Evolutionary conservation across 1,284 basidiomycete species (phyloP).

Genomic region (Ceratobasidium sp.): DNA sequence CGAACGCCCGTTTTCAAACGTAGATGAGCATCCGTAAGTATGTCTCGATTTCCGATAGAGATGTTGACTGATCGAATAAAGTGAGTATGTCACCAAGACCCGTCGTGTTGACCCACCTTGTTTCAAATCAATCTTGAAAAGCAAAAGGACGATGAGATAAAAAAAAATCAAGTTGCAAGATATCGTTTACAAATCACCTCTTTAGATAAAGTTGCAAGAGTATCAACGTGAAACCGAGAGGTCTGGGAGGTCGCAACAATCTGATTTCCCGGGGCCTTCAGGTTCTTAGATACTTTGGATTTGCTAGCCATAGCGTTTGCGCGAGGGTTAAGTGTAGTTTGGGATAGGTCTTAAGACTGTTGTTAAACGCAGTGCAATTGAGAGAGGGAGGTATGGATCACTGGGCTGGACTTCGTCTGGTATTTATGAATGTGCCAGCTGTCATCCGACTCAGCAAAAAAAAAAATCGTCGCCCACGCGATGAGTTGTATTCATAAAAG

Average conservation of each 20-base stretch:
- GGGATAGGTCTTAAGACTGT: background rate
- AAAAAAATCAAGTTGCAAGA: background rate
- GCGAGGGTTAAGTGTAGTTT: background rate
- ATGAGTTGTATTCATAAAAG: background rate
- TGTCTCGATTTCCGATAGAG: conserved; percentile 48
- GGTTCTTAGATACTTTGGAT: conserved; percentile 29
- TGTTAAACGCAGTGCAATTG: background rate
- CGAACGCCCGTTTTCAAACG: conserved; percentile 49
- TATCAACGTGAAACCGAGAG: conserved; percentile 50
- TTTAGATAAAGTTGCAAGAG: conserved; percentile 48
- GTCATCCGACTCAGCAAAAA: conserved; percentile 20
- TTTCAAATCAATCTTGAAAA: conserved; percentile 48
- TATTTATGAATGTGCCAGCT: conserved; percentile 1
- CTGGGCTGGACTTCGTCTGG: background rate
- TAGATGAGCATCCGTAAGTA: conserved; percentile 49
- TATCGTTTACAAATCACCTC: conserved; percentile 41
- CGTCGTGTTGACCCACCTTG: conserved; percentile 26
- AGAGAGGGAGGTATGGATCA: background rate
- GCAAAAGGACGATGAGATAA: background rate
- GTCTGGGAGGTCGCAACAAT: conserved; percentile 49
- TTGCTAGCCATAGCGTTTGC: conserved; percentile 28
- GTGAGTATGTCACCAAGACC: conserved; percentile 8
- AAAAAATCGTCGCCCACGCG: background rate
- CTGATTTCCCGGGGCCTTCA: conserved; percentile 9
- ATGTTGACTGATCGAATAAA: conserved; percentile 44